Conservation (phyloP, 2,329 filamentous ascomycete genomes). For the Fusarium haematococcum region DNA sequence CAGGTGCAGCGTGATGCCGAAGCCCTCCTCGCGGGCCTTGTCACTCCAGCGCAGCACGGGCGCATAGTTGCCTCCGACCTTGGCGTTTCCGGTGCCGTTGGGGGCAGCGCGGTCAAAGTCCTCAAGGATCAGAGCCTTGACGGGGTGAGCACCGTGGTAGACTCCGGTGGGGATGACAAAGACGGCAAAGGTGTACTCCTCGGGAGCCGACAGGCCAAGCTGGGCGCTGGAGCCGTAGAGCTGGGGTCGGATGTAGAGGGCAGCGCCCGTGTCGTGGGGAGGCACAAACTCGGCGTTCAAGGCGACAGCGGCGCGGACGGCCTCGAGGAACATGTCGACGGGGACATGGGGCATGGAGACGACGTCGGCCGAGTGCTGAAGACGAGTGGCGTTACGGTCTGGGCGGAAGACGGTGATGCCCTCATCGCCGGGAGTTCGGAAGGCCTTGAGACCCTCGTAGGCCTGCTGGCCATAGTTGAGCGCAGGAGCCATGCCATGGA, state of each 20-base stretch:
- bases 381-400: slow-evolving; percentile 82
- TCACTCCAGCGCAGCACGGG: slow-evolving; percentile 91
- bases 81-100: slow-evolving; percentile 89
- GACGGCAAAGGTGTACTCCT: slow-evolving; percentile 92
- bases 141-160: slow-evolving; percentile 90
- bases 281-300: slow-evolving; percentile 93
- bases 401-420: slow-evolving; percentile 90
- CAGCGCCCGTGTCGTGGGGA: slow-evolving; percentile 87
- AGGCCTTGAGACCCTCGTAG: slow-evolving; percentile 98
- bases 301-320: slow-evolving; percentile 83
- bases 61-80: slow-evolving; percentile 96
- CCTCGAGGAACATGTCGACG: slow-evolving; percentile 78
- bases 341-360: slow-evolving; percentile 88
- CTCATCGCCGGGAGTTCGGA: slow-evolving; percentile 78
- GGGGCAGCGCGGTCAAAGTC: slow-evolving; percentile 96
- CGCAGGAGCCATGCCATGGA: slow-evolving; percentile 95
- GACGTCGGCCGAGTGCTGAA: slow-evolving; percentile 86
- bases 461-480: slow-evolving; percentile 98
- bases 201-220: slow-evolving; percentile 85
- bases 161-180: slow-evolving; percentile 93
- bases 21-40: slow-evolving; percentile 81
- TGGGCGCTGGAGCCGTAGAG: slow-evolving; percentile 90
- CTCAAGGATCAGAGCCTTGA: slow-evolving; percentile 89
- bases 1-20: slow-evolving; percentile 93
- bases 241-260: slow-evolving; percentile 92